A percentile compares a stretch with the other conserved stretches of the same genome.
Evolutionary conservation across 78 protist genomes (phyloP).

Genomic region (Dictyostelium firmibasis): DNA sequence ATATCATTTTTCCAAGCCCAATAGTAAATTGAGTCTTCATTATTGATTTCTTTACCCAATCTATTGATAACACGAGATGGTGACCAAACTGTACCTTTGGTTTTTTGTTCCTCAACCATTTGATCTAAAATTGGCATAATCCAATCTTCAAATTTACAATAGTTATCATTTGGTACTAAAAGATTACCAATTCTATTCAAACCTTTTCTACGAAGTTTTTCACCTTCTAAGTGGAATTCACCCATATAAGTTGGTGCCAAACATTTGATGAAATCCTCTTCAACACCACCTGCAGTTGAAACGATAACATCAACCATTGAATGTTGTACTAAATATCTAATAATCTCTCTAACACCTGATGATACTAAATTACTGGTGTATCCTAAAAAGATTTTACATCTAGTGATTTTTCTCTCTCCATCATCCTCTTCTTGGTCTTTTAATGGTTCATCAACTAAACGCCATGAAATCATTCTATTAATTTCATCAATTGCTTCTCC

Average conservation of each 20-base stretch:
- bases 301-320: conserved; percentile 92
- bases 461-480: conserved; percentile 89
- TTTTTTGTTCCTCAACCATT: conserved; percentile 90
- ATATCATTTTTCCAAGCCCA: conserved; percentile 97
- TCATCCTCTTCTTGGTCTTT: conserved; percentile 75
- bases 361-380: conserved; percentile 98
- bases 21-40: conserved; percentile 94
- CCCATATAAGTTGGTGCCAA: conserved; percentile 96
- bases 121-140: conserved; percentile 96
- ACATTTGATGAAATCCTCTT: conserved; percentile 99
- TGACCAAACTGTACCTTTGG: conserved; percentile 88
- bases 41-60: conserved; percentile 96
- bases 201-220: conserved; percentile 84
- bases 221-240: conserved; percentile 93
- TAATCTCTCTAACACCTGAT: conserved; percentile 96
- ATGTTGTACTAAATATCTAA: conserved; percentile 93
- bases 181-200: conserved; percentile 99
- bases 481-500: conserved; percentile 94
- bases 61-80: conserved; percentile 96
- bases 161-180: conserved; percentile 98
- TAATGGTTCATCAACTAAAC: conserved; percentile 81
- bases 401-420: conserved; percentile 4
- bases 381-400: conserved; percentile 94
- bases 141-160: conserved; percentile 97
- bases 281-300: conserved; percentile 99